These are phyloP conservation scores for Mycosphaerella arachidis DNA, from an alignment of 2,329 filamentous ascomycete species.

Conservation along the genomic window DNA sequence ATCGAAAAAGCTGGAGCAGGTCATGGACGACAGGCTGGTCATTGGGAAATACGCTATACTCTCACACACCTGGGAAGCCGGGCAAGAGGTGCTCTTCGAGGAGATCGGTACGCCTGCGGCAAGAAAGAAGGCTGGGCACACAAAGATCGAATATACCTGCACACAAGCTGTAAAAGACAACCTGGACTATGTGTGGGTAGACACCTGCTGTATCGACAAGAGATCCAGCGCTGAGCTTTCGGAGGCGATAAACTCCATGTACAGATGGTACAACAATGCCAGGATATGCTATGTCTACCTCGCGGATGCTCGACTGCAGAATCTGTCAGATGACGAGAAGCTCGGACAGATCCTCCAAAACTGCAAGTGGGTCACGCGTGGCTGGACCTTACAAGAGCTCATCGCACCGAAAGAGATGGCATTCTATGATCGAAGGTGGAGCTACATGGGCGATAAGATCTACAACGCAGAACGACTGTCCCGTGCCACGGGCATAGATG, in stretches of 20 bases:
- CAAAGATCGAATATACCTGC: slow-evolving; percentile 7
- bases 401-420: not conserved
- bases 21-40: slow-evolving; percentile 1
- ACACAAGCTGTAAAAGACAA: not conserved
- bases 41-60: slow-evolving; percentile 12
- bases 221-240: not conserved
- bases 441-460: not conserved
- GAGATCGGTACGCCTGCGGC: slow-evolving; percentile 6
- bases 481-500: not conserved
- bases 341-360: not conserved
- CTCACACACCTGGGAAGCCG: slow-evolving; percentile 13
- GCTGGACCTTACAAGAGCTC: not conserved
- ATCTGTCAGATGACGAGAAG: not conserved
- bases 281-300: not conserved
- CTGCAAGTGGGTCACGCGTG: not conserved
- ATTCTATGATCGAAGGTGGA: not conserved
- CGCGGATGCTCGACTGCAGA: not conserved
- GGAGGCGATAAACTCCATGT: not conserved
- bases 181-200: not conserved
- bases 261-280: not conserved
- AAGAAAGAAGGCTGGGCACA: not conserved
- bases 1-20: slow-evolving; percentile 4
- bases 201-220: slow-evolving; percentile 2
- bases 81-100: slow-evolving; percentile 10
- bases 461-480: not conserved